Percentiles rank a stretch among this genome's conserved stretches.
Evolutionary conservation across 2,329 filamentous ascomycete species (phyloP).

Genomic region (Monilinia fructigena): DNA sequence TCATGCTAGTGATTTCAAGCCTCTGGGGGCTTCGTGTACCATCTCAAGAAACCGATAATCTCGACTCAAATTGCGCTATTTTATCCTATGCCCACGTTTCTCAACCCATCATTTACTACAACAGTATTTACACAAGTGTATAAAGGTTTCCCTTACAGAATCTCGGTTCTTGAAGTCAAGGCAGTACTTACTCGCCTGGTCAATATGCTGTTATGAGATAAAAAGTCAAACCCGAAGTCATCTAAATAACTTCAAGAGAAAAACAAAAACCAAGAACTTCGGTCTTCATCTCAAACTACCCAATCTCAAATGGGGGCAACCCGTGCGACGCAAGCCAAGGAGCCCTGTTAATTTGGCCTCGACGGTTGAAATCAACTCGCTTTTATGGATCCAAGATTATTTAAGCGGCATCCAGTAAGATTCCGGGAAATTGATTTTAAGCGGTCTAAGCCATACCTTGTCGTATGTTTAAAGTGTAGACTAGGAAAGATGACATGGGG

Average conservation of each 20-base stretch:
- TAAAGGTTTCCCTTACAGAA: neutral
- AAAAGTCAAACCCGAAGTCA: neutral
- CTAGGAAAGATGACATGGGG: conserved; percentile 12
- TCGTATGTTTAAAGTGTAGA: conserved; percentile 13
- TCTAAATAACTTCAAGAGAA: neutral
- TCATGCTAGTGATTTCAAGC: neutral
- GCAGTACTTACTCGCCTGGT: neutral
- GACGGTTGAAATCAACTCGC: neutral
- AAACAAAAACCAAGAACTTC: conserved; percentile 9
- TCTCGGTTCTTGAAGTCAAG: neutral
- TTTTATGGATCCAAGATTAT: conserved; percentile 13
- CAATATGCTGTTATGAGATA: neutral
- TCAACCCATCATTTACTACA: neutral
- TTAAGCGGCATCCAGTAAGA: conserved; percentile 12
- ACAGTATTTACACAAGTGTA: neutral
- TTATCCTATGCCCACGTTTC: neutral
- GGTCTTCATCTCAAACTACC: conserved; percentile 4
- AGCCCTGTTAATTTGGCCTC: neutral
- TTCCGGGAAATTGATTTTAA: conserved; percentile 9
- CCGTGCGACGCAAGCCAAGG: conserved; percentile 16
- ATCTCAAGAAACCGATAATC: neutral
- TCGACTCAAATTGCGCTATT: neutral
- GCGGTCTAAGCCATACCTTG: conserved; percentile 19
- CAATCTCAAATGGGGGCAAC: conserved; percentile 18
- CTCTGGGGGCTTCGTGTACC: conserved; percentile 4